phyloP scores from a whole-genome alignment of 495 filamentous ascomycete genomes.

The Lophiostoma macrostomum region DNA sequence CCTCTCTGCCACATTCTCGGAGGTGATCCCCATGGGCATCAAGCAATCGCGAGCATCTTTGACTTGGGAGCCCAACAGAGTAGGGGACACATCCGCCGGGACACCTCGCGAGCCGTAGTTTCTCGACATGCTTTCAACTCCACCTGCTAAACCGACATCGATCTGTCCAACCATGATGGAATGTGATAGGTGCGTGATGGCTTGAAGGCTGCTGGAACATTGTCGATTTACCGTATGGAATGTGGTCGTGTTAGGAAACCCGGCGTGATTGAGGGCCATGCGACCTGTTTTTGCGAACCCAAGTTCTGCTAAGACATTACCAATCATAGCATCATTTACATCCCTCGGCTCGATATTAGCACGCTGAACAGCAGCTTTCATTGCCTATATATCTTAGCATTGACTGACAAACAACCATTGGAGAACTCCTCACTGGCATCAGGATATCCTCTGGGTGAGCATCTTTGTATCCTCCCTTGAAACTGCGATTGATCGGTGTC shows the following conservation, averaged over 20 bases:
- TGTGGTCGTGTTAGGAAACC: slow-evolving; percentile 64
- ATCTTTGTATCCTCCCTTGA: slow-evolving; percentile 35
- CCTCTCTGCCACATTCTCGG: slow-evolving; percentile 34
- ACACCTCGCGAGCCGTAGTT: slow-evolving; percentile 29
- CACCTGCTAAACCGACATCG: slow-evolving; percentile 69
- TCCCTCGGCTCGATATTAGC: slow-evolving; percentile 20
- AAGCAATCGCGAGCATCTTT: slow-evolving; percentile 33
- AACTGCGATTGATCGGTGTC: slow-evolving; percentile 29
- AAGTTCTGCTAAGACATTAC: slow-evolving; percentile 33
- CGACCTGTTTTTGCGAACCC: slow-evolving; percentile 40
- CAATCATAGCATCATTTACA: slow-evolving; percentile 33
- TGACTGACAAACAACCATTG: not conserved
- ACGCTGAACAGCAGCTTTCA: slow-evolving; percentile 28
- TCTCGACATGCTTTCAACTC: slow-evolving; percentile 51
- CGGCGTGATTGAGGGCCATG: slow-evolving; percentile 77
- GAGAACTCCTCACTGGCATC: slow-evolving; percentile 21
- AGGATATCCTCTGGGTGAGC: slow-evolving; percentile 29
- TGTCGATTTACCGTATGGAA: slow-evolving; percentile 80
- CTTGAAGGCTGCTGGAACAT: slow-evolving; percentile 62
- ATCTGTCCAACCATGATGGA: slow-evolving; percentile 66
- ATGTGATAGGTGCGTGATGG: slow-evolving; percentile 63
- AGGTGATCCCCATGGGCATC: slow-evolving; percentile 34
- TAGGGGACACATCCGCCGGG: slow-evolving; percentile 25
- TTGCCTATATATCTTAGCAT: slow-evolving; percentile 16
- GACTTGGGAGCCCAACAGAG: slow-evolving; percentile 13